Conservation (phyloP, 176 grass and related monocot species). For the Carex myosuroides region DNA sequence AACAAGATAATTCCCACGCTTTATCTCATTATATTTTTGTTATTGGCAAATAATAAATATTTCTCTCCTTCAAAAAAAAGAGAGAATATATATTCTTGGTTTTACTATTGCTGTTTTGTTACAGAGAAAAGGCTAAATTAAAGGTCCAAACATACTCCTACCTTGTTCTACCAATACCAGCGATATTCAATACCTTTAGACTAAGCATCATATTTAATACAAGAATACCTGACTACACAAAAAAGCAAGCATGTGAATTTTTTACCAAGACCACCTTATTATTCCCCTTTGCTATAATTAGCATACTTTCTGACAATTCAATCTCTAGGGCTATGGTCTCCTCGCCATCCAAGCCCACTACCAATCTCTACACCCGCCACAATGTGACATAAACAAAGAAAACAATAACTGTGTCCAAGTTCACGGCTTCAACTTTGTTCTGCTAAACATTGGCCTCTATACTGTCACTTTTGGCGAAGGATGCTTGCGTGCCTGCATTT, state of each 20-base stretch:
- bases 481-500: conserved; percentile 23
- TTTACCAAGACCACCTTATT: neutral
- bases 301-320: neutral
- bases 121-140: neutral
- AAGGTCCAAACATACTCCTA: neutral
- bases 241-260: neutral
- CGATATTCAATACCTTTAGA: neutral
- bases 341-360: conserved; percentile 41
- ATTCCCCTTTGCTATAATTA: neutral
- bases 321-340: conserved; percentile 36
- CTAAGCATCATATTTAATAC: neutral
- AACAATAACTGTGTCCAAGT: conserved; percentile 11
- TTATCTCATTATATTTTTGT: too few species aligned
- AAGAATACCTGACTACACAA: neutral
- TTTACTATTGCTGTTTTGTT: neutral
- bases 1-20: too few species aligned
- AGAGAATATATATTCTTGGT: neutral
- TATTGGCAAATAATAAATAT: too few species aligned
- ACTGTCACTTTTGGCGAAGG: conserved; percentile 43
- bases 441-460: conserved; percentile 45
- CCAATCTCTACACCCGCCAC: conserved; percentile 33
- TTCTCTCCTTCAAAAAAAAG: too few species aligned
- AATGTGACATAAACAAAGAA: conserved; percentile 26
- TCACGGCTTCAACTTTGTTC: conserved; percentile 18
- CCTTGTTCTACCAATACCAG: neutral